Conservation (phyloP, 2,329 filamentous ascomycete genomes). For the Monilinia fructicola region DNA sequence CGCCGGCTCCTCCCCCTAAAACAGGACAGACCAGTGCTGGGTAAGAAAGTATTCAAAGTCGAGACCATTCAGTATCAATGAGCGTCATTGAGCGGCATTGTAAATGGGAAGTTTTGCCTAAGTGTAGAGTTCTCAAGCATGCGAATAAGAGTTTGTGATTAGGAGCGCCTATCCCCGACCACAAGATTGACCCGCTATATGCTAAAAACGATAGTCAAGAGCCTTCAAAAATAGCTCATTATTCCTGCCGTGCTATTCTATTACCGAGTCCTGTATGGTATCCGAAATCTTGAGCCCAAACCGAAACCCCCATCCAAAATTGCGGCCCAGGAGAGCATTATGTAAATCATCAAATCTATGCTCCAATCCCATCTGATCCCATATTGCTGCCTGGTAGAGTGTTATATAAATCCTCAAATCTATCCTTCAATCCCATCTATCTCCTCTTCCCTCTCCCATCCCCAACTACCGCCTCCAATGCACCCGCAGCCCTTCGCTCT, state of each 20-base stretch:
- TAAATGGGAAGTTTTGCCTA: not conserved
- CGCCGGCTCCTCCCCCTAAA: no score
- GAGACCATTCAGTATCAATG: not conserved
- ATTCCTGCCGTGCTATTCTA: constrained; percentile 8
- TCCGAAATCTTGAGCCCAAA: not conserved
- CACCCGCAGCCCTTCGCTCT: constrained; percentile 57
- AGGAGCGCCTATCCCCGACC: not conserved
- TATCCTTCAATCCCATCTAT: constrained; percentile 23
- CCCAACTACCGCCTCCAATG: constrained; percentile 52
- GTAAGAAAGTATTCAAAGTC: not conserved
- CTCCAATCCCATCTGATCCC: constrained; percentile 18
- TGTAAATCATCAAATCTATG: not conserved
- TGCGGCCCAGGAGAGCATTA: not conserved
- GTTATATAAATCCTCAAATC: not conserved
- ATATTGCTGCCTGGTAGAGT: not conserved
- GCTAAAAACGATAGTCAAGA: constrained; percentile 12
- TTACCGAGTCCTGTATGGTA: constrained; percentile 5
- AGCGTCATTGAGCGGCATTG: not conserved
- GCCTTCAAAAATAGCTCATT: constrained; percentile 6
- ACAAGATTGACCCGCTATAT: constrained; percentile 9
- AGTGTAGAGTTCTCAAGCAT: not conserved
- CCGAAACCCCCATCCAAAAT: not conserved
- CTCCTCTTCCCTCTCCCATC: constrained; percentile 33
- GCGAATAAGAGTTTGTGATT: not conserved
- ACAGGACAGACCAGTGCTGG: not conserved